A percentile compares a stretch with the other conserved stretches of the same genome.
phyloP scores from a whole-genome alignment of 768 basidiomycete genomes.

The Chalciporus chontae region DNA sequence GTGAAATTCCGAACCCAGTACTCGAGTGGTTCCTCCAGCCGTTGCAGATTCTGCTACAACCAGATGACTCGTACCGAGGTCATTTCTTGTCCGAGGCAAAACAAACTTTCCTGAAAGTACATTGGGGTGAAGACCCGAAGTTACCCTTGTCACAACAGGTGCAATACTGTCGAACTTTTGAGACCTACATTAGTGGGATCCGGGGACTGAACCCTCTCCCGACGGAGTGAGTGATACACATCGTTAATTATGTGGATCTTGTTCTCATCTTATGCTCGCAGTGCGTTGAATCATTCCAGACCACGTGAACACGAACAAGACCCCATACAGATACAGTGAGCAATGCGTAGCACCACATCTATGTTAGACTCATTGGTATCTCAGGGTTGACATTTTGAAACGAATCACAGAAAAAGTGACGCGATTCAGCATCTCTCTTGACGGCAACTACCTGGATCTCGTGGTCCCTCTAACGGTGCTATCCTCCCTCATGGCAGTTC shows the following conservation, averaged over 20 bases:
- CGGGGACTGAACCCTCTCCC: neutral
- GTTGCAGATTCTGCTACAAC: neutral
- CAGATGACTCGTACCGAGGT: neutral
- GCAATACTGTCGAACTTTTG: conserved; percentile 3
- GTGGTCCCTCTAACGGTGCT: conserved; percentile 2
- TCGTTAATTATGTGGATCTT: neutral
- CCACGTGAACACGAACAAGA: neutral
- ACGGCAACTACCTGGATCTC: neutral
- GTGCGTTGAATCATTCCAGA: too few relatives aligned
- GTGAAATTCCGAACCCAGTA: neutral
- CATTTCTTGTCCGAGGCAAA: conserved; percentile 3
- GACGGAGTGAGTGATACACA: neutral
- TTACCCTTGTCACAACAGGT: neutral
- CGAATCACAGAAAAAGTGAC: neutral
- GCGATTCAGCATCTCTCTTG: neutral
- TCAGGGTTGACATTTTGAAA: neutral
- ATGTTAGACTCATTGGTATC: neutral
- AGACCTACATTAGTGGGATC: conserved; percentile 1
- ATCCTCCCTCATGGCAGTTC: neutral
- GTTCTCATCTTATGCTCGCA: too few relatives aligned
- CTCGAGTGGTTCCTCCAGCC: conserved; percentile 5
- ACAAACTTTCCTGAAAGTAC: neutral
- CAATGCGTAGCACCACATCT: neutral
- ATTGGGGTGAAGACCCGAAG: neutral
- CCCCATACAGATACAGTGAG: neutral